Percentiles rank a stretch among this genome's conserved stretches.
These are phyloP conservation scores for Geotrichum klebahnii DNA, from an alignment of 1,139 yeast species.

Conservation along the genomic window DNA sequence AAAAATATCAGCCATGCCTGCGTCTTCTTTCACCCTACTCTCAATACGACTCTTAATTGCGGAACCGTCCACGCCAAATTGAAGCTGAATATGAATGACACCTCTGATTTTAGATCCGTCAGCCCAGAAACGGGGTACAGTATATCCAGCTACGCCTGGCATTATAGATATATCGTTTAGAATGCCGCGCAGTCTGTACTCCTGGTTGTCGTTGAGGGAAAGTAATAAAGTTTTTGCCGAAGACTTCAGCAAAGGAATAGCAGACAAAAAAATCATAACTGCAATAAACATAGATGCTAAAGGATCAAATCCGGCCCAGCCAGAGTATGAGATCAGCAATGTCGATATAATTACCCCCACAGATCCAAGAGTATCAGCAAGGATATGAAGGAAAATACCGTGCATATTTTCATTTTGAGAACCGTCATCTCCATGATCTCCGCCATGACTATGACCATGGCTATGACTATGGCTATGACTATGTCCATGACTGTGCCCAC, in stretches of 20 bases:
- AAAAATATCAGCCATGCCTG: constrained; percentile 37
- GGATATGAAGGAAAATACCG: constrained; percentile 86
- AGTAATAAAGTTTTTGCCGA: constrained; percentile 73
- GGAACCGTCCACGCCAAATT: constrained; percentile 62
- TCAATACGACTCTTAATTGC: constrained; percentile 62
- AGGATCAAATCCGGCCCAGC: constrained; percentile 76
- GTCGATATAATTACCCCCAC: constrained; percentile 94
- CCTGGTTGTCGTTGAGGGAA: constrained; percentile 54
- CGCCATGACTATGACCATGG: constrained; percentile 27
- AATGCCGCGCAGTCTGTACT: constrained; percentile 56
- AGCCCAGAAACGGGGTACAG: constrained; percentile 92
- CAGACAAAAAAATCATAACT: constrained; percentile 68
- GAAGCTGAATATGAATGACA: constrained; percentile 61
- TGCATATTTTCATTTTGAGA: constrained; percentile 82
- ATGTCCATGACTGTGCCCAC: constrained; percentile 37
- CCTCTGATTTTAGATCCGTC: constrained; percentile 46
- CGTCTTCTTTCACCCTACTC: constrained; percentile 37
- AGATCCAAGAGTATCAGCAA: constrained; percentile 95
- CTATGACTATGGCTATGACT: constrained; percentile 42
- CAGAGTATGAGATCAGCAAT: constrained; percentile 43
- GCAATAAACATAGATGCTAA: constrained; percentile 88
- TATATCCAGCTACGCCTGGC: constrained; percentile 78
- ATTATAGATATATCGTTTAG: constrained; percentile 63
- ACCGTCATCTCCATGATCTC: constrained; percentile 30
- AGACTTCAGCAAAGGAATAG: constrained; percentile 76